phyloP scores from a whole-genome alignment of 306 rosid species.

The Fragaria ananassa region DNA sequence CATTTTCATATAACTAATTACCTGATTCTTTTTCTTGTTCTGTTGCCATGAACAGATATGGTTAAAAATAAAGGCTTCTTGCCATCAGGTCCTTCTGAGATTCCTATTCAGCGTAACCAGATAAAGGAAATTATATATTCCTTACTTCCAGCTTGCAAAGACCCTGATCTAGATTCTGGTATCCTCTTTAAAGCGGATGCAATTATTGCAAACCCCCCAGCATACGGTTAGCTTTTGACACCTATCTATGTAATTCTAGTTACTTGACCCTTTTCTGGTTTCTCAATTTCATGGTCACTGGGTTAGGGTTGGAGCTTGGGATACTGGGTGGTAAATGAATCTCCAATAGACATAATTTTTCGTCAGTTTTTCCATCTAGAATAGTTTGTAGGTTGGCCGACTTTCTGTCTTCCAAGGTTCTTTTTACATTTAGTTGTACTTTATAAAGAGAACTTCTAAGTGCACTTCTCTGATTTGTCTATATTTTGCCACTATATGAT shows the following conservation, averaged over 20 bases:
- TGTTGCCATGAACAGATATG: constrained; percentile 64
- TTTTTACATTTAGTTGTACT: not conserved
- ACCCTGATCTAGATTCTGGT: constrained; percentile 80
- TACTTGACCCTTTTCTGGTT: not conserved
- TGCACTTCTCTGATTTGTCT: constrained; percentile 3
- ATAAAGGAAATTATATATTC: constrained; percentile 86
- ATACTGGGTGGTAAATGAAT: not conserved
- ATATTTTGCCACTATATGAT: constrained; percentile 22
- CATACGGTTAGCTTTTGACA: constrained; percentile 64
- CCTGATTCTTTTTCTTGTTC: constrained; percentile 12
- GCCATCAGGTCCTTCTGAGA: constrained; percentile 98
- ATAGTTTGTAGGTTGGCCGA: not conserved
- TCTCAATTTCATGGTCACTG: not conserved
- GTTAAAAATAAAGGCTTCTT: constrained; percentile 97
- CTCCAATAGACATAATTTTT: not conserved
- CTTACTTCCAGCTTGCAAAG: constrained; percentile 85
- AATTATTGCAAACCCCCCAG: constrained; percentile 97
- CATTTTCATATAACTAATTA: not conserved
- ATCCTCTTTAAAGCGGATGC: constrained; percentile 83
- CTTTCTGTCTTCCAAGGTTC: not conserved
- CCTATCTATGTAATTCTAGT: constrained; percentile 1
- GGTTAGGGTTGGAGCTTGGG: constrained; percentile 2
- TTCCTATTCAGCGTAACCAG: constrained; percentile 86
- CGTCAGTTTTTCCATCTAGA: not conserved
- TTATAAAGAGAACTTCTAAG: not conserved